A percentile compares a stretch with the other conserved stretches of the same genome.
These are phyloP conservation scores for Naegleria fowleri DNA, from an alignment of 208 protist species.

Conservation along the genomic window DNA sequence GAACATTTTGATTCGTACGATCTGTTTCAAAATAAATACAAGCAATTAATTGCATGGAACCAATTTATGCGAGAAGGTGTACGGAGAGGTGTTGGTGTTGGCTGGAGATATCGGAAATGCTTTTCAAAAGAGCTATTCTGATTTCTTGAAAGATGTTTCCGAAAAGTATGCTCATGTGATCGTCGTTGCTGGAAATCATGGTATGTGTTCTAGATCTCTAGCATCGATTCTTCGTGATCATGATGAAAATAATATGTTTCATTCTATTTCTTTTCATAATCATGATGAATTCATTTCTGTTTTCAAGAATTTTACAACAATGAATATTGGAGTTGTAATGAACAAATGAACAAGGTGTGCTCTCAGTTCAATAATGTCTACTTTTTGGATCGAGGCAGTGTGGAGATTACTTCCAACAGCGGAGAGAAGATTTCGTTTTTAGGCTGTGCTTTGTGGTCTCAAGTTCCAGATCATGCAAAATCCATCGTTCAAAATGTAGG, in stretches of 20 bases:
- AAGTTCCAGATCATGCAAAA: background rate
- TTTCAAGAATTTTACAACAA: background rate
- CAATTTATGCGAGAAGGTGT: background rate
- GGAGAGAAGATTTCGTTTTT: background rate
- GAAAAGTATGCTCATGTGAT: background rate
- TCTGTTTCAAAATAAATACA: background rate
- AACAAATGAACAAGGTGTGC: background rate
- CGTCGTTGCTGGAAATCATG: background rate
- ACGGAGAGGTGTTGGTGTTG: background rate
- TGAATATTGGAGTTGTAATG: background rate
- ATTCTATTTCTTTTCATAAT: too few species aligned
- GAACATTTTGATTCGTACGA: background rate
- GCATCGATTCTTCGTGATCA: too few species aligned
- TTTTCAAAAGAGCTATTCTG: background rate
- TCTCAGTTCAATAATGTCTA: background rate
- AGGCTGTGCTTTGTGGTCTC: background rate
- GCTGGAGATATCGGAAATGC: background rate
- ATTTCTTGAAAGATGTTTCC: background rate
- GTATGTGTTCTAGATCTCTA: too few species aligned
- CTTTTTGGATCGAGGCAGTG: background rate
- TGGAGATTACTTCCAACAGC: background rate
- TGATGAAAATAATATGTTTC: too few species aligned
- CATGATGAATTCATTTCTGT: too few species aligned
- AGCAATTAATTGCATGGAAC: background rate
- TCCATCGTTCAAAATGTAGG: background rate